A percentile compares a stretch with the other conserved stretches of the same genome.
Conservation (phyloP, 1,284 basidiomycete genomes). For the Laetiporus sulphureus region DNA sequence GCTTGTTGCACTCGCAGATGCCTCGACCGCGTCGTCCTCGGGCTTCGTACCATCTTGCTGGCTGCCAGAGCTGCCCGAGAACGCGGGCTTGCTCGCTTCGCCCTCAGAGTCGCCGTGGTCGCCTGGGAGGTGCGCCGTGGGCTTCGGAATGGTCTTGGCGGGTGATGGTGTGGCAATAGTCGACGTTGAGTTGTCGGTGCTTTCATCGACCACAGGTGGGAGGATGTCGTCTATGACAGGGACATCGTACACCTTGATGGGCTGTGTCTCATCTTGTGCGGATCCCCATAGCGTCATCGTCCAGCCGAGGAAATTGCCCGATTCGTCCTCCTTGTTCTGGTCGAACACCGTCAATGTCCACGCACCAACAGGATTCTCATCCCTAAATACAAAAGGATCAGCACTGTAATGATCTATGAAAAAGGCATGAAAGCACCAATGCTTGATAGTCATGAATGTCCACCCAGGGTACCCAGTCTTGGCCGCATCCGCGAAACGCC, state of each 20-base stretch:
- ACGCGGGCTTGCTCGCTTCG: conserved; percentile 64
- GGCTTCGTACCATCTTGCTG: conserved; percentile 22
- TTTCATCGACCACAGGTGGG: conserved; percentile 38
- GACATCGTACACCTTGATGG: conserved; percentile 62
- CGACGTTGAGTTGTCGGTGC: conserved; percentile 27
- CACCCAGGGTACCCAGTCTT: conserved; percentile 82
- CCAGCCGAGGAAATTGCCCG: conserved; percentile 89
- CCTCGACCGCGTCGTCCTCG: conserved; percentile 22
- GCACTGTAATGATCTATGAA: neutral
- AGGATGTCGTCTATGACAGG: conserved; percentile 50
- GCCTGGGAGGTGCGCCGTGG: conserved; percentile 81
- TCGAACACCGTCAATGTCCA: conserved; percentile 91
- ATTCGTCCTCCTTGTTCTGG: conserved; percentile 47
- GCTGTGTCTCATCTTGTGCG: conserved; percentile 60
- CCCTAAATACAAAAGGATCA: conserved; percentile 49
- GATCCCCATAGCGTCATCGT: conserved; percentile 92
- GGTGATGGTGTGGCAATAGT: conserved; percentile 24
- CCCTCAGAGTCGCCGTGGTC: conserved; percentile 72
- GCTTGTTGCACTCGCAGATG: conserved; percentile 24
- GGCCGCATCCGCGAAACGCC: conserved; percentile 65
- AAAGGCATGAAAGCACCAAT: conserved; percentile 61
- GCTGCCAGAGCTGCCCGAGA: conserved; percentile 34
- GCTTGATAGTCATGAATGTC: conserved; percentile 98
- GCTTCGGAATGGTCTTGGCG: conserved; percentile 69
- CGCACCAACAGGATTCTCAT: conserved; percentile 86